Conservation (phyloP, 2,329 filamentous ascomycete species). For the Magnaporthales sp. region DNA sequence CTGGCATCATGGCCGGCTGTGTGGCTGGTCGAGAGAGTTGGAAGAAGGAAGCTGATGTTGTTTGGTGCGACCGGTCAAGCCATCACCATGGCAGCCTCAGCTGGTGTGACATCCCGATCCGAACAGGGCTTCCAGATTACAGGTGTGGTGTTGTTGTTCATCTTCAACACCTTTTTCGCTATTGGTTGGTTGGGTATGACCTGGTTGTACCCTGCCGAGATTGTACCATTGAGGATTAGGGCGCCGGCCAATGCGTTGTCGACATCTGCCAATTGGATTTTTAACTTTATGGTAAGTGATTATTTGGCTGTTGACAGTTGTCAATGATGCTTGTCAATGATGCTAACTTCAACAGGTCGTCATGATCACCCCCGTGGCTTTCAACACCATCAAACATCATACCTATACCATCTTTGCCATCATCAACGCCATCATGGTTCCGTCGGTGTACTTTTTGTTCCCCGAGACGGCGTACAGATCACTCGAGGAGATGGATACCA, state of each 20-base stretch:
- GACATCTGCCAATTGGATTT: slow-evolving; percentile 50
- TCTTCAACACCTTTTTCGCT: slow-evolving; percentile 45
- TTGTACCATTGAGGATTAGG: slow-evolving; percentile 40
- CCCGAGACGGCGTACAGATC: slow-evolving; percentile 56
- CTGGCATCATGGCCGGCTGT: slow-evolving; percentile 10
- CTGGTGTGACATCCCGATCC: slow-evolving; percentile 7
- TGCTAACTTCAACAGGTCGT: slow-evolving; percentile 28
- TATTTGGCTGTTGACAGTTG: neutral
- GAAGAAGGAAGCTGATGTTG: slow-evolving; percentile 14
- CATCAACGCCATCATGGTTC: slow-evolving; percentile 53
- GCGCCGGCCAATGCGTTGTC: slow-evolving; percentile 50
- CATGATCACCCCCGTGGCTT: slow-evolving; percentile 52
- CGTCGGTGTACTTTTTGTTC: slow-evolving; percentile 52
- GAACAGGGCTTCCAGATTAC: slow-evolving; percentile 1
- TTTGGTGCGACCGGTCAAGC: slow-evolving; percentile 49
- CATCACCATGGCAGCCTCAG: slow-evolving; percentile 42
- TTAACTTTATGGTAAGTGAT: slow-evolving; percentile 44
- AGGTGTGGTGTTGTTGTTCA: slow-evolving; percentile 31
- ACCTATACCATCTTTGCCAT: slow-evolving; percentile 58
- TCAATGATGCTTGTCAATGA: neutral
- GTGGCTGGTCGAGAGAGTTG: slow-evolving; percentile 14
- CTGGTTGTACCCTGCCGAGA: slow-evolving; percentile 52
- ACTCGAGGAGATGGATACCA: slow-evolving; percentile 56
- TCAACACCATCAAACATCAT: slow-evolving; percentile 47
- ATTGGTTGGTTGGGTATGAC: slow-evolving; percentile 44